Evolutionary conservation across 2,329 filamentous ascomycete species (phyloP).

Genomic region (Diaporthe eres): DNA sequence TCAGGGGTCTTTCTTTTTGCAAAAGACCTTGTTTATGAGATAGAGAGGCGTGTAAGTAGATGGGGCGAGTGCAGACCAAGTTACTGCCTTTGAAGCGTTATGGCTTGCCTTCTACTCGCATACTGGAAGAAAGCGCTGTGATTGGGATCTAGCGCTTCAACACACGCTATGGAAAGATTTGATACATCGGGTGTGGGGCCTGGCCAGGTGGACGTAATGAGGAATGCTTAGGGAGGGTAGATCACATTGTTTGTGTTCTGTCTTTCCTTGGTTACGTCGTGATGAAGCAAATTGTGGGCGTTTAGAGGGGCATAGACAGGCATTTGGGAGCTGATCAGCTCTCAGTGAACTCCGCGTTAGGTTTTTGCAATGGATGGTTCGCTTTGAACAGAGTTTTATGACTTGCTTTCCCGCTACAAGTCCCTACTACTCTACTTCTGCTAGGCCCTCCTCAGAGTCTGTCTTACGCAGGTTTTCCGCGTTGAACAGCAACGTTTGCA

Average conservation of each 20-base stretch:
- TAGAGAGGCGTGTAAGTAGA: conserved; percentile 14
- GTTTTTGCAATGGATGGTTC: conserved; percentile 34
- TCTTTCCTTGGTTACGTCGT: conserved; percentile 36
- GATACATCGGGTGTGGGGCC: neutral
- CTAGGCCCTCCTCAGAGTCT: conserved; percentile 49
- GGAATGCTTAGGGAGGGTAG: conserved; percentile 27
- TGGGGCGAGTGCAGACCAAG: neutral
- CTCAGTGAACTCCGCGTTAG: conserved; percentile 29
- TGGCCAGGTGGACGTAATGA: conserved; percentile 32
- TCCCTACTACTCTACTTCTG: conserved; percentile 38
- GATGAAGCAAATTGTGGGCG: conserved; percentile 41
- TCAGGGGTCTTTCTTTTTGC: neutral
- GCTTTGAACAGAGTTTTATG: conserved; percentile 5
- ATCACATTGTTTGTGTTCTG: conserved; percentile 31
- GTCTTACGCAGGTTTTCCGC: conserved; percentile 65
- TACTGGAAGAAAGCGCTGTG: conserved; percentile 8
- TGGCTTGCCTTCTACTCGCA: conserved; percentile 1
- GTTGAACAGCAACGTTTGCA: conserved; percentile 60
- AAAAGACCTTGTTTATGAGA: neutral
- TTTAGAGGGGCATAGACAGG: conserved; percentile 43
- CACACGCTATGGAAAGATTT: conserved; percentile 8
- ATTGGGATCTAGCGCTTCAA: neutral
- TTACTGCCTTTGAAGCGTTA: conserved; percentile 6
- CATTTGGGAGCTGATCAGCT: conserved; percentile 38
- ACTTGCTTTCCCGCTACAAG: conserved; percentile 21